A percentile compares a stretch with the other conserved stretches of the same genome.
These are phyloP conservation scores for Apostasia shenzhenica DNA, from an alignment of 106 monocot species.

Conservation along the genomic window DNA sequence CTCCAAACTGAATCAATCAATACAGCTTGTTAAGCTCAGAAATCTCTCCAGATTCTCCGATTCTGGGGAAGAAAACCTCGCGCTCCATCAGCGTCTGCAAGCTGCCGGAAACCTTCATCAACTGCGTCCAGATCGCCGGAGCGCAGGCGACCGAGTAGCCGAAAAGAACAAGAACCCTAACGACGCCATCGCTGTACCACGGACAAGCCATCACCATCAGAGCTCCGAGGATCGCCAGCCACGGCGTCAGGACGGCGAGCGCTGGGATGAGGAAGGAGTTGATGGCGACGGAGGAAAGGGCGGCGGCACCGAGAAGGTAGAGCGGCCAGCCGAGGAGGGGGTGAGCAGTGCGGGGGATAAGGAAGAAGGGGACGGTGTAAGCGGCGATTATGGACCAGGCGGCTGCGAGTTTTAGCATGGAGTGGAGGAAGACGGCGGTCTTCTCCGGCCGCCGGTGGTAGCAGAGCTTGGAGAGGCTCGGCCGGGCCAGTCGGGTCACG, in stretches of 20 bases:
- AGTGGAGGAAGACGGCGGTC: conserved; percentile 34
- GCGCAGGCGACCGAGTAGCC: conserved; percentile 54
- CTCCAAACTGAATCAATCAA: background rate
- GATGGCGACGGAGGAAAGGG: conserved; percentile 49
- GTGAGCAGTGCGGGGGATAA: conserved; percentile 80
- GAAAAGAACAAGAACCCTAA: conserved; percentile 51
- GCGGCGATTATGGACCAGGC: conserved; percentile 57
- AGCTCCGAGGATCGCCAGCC: conserved; percentile 46
- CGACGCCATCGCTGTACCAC: conserved; percentile 73
- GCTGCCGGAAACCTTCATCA: conserved; percentile 39
- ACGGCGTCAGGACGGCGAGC: conserved; percentile 45
- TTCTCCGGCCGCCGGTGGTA: conserved; percentile 65
- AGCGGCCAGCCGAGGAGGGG: conserved; percentile 78
- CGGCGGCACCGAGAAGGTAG: conserved; percentile 49
- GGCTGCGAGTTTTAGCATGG: conserved; percentile 37
- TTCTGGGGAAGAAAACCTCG: conserved; percentile 59
- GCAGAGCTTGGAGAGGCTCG: conserved; percentile 60
- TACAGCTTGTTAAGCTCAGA: conserved; percentile 64
- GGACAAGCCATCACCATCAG: conserved; percentile 70
- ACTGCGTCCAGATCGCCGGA: conserved; percentile 52
- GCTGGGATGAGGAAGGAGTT: conserved; percentile 52
- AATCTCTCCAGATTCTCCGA: conserved; percentile 54
- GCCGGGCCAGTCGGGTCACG: conserved; percentile 49
- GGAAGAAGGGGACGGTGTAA: conserved; percentile 74
- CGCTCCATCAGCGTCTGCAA: conserved; percentile 51